Conservation (phyloP, 371 early-diverging fungal genomes). For the Synchytrium microbalum region DNA sequence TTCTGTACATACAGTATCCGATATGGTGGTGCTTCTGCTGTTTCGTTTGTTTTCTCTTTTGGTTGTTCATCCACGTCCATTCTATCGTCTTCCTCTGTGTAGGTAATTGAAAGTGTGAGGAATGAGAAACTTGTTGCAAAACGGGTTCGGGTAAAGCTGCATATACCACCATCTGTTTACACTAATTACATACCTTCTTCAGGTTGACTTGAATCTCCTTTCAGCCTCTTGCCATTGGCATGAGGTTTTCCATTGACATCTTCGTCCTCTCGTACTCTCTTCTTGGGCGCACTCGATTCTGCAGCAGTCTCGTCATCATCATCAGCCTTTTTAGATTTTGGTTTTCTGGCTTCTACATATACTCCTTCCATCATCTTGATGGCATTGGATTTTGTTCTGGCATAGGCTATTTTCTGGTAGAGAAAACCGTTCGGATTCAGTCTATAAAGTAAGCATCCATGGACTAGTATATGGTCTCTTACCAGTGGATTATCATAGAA, state of each 20-base stretch:
- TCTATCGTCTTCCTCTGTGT: slow-evolving; percentile 19
- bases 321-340: slow-evolving; percentile 13
- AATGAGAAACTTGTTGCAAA: too few relatives aligned
- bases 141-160: too few relatives aligned
- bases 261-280: slow-evolving; percentile 10
- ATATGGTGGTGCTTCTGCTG: slow-evolving; percentile 15
- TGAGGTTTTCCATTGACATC: slow-evolving; percentile 10
- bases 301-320: slow-evolving; percentile 12
- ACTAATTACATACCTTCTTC: too few relatives aligned
- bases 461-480: too few relatives aligned
- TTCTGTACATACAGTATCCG: slow-evolving; percentile 24
- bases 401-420: slow-evolving; percentile 63
- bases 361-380: slow-evolving; percentile 70
- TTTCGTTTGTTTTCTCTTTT: slow-evolving; percentile 2
- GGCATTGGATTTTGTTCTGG: slow-evolving; percentile 71
- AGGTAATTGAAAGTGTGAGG: too few relatives aligned
- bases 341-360: slow-evolving; percentile 32
- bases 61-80: slow-evolving; percentile 8
- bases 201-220: too few relatives aligned
- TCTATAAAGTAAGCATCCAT: slow-evolving; percentile 5
- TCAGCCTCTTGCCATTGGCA: neutral
- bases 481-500: slow-evolving; percentile 80
- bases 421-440: slow-evolving; percentile 7
- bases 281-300: neutral
- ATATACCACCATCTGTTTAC: too few relatives aligned